phyloP scores from a whole-genome alignment of 2,329 filamentous ascomycete genomes.

The Hypoxylon sp. region DNA sequence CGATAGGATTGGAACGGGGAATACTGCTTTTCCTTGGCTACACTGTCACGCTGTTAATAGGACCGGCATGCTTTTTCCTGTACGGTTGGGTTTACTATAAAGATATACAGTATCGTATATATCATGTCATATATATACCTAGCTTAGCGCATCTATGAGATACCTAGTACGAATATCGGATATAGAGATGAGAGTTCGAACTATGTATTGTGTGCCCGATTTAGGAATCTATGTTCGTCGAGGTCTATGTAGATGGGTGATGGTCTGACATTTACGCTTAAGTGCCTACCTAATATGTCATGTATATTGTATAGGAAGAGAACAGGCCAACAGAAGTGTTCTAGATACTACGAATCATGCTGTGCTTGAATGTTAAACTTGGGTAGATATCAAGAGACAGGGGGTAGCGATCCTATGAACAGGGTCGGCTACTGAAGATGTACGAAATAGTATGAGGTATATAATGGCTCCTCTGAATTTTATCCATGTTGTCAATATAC shows the following conservation, averaged over 20 bases:
- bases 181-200: conserved; percentile 1
- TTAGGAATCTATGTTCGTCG: neutral
- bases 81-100: conserved; percentile 11
- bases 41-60: conserved; percentile 23
- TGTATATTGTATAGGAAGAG: neutral
- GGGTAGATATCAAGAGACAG: neutral
- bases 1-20: conserved; percentile 1
- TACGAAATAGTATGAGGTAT: neutral
- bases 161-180: conserved; percentile 16
- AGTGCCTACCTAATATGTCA: neutral
- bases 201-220: neutral
- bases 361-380: neutral
- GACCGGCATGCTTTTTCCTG: conserved; percentile 10
- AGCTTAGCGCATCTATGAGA: conserved; percentile 27
- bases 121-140: conserved; percentile 7
- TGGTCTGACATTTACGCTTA: neutral
- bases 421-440: neutral
- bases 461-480: neutral
- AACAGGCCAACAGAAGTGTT: neutral
- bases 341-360: neutral
- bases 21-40: neutral
- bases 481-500: neutral
- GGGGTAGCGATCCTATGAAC: neutral
- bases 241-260: neutral
- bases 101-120: conserved; percentile 22